phyloP scores from a whole-genome alignment of 768 basidiomycete species.

The Neoboletus brunneissimus region DNA sequence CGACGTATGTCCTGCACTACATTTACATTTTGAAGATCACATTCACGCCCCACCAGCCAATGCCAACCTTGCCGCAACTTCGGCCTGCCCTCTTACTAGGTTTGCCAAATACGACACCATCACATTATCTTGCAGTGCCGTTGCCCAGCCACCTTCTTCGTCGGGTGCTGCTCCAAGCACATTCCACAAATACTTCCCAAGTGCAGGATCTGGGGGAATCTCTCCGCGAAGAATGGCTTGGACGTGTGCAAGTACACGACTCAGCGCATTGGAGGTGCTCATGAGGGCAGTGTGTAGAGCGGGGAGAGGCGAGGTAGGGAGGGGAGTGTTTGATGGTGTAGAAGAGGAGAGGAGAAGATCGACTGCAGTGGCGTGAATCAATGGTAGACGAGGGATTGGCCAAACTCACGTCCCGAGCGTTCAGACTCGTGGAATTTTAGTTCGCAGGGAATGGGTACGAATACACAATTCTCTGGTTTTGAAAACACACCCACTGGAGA shows the following conservation, averaged over 20 bases:
- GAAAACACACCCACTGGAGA: slow-evolving; percentile 86
- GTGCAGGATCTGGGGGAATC: slow-evolving; percentile 71
- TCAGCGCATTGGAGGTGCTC: slow-evolving; percentile 72
- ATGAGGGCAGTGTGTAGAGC: slow-evolving; percentile 48
- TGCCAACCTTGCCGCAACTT: slow-evolving; percentile 84
- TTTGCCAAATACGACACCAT: slow-evolving; percentile 96
- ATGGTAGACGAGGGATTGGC: not conserved
- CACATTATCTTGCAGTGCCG: slow-evolving; percentile 83
- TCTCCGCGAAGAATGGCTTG: slow-evolving; percentile 77
- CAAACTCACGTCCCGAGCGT: slow-evolving; percentile 73
- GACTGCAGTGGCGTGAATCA: slow-evolving; percentile 45
- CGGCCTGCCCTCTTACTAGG: slow-evolving; percentile 89
- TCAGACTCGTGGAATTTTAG: slow-evolving; percentile 82
- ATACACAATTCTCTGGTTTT: slow-evolving; percentile 93
- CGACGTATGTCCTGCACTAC: not conserved
- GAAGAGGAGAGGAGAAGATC: slow-evolving; percentile 68
- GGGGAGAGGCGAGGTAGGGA: slow-evolving; percentile 61
- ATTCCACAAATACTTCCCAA: slow-evolving; percentile 91
- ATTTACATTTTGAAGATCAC: slow-evolving; percentile 3
- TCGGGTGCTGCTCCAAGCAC: slow-evolving; percentile 72
- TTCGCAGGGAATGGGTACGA: slow-evolving; percentile 87
- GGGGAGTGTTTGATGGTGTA: slow-evolving; percentile 34
- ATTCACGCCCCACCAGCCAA: slow-evolving; percentile 49
- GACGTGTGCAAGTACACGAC: slow-evolving; percentile 84
- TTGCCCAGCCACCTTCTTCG: slow-evolving; percentile 73